Base-by-base conservation (phyloP, 345 rosid species). In the Populus tremula region DNA sequence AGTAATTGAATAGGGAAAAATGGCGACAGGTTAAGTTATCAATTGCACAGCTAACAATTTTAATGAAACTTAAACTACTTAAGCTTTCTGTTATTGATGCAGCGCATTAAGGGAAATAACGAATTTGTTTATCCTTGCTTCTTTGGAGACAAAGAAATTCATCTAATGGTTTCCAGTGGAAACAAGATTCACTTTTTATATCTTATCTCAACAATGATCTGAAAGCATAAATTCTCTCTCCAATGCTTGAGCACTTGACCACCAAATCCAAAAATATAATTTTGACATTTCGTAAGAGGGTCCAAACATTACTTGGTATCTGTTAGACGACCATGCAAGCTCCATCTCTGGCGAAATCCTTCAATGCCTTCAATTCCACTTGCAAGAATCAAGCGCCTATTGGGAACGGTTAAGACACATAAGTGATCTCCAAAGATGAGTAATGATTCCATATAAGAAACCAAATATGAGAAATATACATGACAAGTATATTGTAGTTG, bases 281-380 rank as follows among this genome's bases (percentile, higher is more conserved):
- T 14, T 31, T 16, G 36, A 38, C n/a, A 12, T 6, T 38, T 9
- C 1, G 10, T 29, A 53, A 82, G 20, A 39, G 50, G 62, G 45
- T 38, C 61, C 20, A 18, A 56, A 83, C 76, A 79, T 84, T 91
- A 91, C 96, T 89, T 93, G 81, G 89, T 86, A 82, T 96, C 96
- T 2, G 94, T 85, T 82, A 93, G 91, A 39, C 87, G 91, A 71
- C 99, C 99, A 56, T 96, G 99, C 81, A 96, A 82, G 84, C 99
- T 91, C 99, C 98, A 96, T 76, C 99, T 89, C 85, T 85, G 92
- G 43, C 91, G 97, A 84, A 91, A 96, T 81, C 99, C 99, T 71
- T 91, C 94, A 64, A 88, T 84, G 72, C 96, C 99, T 88, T 93
- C 91, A 74, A 87, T 74, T 86, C 96, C 98, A 82, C 99, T 91